Evolutionary conservation across 140 eudicot genomes (phyloP).

Genomic region (Stevia rebaudiana): DNA sequence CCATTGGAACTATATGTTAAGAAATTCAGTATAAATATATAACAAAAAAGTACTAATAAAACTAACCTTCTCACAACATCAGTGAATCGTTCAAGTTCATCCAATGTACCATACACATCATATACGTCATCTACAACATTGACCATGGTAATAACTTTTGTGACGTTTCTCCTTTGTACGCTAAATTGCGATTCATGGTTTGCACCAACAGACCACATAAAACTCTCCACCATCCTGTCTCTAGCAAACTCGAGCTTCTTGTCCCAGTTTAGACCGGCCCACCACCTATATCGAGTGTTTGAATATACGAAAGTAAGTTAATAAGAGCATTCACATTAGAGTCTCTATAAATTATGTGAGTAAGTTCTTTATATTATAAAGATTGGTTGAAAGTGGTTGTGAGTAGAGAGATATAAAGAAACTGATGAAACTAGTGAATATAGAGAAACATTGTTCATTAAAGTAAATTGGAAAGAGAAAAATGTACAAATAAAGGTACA

Average conservation of each 20-base stretch:
- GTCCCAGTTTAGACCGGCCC: conserved; percentile 14
- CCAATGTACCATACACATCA: conserved; percentile 44
- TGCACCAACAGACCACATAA: conserved; percentile 34
- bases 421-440: too few relatives aligned
- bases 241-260: conserved; percentile 36
- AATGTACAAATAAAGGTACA: too few relatives aligned
- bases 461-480: too few relatives aligned
- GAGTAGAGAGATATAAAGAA: too few relatives aligned
- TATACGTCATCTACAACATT: conserved; percentile 40
- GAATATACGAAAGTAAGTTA: background rate
- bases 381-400: too few relatives aligned
- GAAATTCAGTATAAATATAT: too few relatives aligned
- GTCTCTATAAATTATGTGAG: too few relatives aligned
- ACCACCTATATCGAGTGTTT: conserved; percentile 32
- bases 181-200: conserved; percentile 20
- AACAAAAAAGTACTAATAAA: too few relatives aligned
- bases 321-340: too few relatives aligned
- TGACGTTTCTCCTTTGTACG: conserved; percentile 13
- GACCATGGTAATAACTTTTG: conserved; percentile 24
- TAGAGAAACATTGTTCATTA: too few relatives aligned
- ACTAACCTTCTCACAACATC: conserved; percentile 30
- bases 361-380: too few relatives aligned
- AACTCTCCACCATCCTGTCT: conserved; percentile 43
- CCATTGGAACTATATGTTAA: background rate
- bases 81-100: conserved; percentile 43